Conservation (phyloP, 495 filamentous ascomycete species). For the Aspergillus nidulans region DNA sequence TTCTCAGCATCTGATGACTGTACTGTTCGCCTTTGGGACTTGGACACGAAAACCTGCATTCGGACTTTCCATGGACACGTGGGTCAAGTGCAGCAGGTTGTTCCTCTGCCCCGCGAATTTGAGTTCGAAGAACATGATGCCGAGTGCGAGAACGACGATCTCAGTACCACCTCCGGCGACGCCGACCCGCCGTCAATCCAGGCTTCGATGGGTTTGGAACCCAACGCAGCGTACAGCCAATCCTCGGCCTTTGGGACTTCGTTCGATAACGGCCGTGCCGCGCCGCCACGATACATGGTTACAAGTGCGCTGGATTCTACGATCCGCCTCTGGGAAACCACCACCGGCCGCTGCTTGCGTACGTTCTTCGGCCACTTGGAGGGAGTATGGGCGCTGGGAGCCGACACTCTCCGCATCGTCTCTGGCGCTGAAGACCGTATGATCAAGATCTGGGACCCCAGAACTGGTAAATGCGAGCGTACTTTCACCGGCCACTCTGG, state of each 20-base stretch:
- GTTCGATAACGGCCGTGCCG: constrained; percentile 58
- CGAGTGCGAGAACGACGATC: constrained; percentile 53
- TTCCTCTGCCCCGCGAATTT: constrained; percentile 76
- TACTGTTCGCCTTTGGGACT: constrained; percentile 87
- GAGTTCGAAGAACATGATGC: constrained; percentile 68
- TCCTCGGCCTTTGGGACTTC: constrained; percentile 51
- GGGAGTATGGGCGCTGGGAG: constrained; percentile 91
- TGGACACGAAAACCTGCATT: constrained; percentile 75
- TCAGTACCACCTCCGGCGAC: constrained; percentile 35
- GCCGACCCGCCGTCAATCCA: constrained; percentile 23
- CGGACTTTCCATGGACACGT: constrained; percentile 88
- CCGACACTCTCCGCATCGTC: constrained; percentile 84
- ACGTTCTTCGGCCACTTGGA: constrained; percentile 97
- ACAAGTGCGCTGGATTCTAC: constrained; percentile 87
- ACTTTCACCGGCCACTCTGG: constrained; percentile 87
- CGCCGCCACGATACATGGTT: constrained; percentile 83
- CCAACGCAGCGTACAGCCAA: constrained; percentile 35
- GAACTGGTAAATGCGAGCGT: constrained; percentile 83
- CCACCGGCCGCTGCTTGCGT: constrained; percentile 72
- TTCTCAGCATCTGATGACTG: constrained; percentile 93
- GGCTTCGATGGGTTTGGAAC: constrained; percentile 17
- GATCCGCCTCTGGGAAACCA: constrained; percentile 89
- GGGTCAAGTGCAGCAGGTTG: constrained; percentile 88
- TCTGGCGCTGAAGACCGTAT: constrained; percentile 88
- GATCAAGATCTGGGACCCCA: constrained; percentile 95